phyloP scores from a whole-genome alignment of 1,139 yeast genomes.

The Yamadazyma conglobata region DNA sequence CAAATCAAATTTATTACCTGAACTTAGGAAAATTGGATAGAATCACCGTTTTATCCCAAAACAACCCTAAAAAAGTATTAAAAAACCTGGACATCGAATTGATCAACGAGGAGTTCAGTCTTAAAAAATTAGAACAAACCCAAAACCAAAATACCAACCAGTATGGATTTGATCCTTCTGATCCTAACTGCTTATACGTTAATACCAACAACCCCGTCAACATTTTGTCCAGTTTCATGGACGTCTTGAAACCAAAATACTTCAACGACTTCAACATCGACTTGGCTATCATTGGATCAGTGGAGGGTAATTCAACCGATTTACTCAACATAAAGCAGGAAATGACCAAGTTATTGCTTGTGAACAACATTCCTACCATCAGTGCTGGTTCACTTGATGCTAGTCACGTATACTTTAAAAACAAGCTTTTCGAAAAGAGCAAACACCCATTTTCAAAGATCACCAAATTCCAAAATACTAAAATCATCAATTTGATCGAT shows the following conservation, averaged over 20 bases:
- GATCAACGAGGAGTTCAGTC: conserved; percentile 5
- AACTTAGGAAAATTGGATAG: conserved; percentile 18
- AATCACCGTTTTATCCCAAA: conserved; percentile 16
- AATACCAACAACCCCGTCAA: conserved; percentile 29
- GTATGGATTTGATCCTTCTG: conserved; percentile 35
- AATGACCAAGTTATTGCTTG: conserved; percentile 21
- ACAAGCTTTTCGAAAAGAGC: conserved; percentile 25
- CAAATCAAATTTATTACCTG: conserved; percentile 29
- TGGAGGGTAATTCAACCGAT: conserved; percentile 23
- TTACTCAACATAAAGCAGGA: conserved; percentile 10
- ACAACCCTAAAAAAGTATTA: conserved; percentile 15
- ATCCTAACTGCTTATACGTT: conserved; percentile 37
- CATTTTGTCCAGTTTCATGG: conserved; percentile 29
- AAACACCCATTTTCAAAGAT: conserved; percentile 25
- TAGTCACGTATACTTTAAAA: conserved; percentile 32
- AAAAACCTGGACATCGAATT: conserved; percentile 8
- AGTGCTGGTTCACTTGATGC: conserved; percentile 26
- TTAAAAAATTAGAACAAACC: conserved; percentile 3
- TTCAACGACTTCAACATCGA: conserved; percentile 33
- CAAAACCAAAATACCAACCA: conserved; percentile 12
- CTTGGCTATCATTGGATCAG: conserved; percentile 40
- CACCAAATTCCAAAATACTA: conserved; percentile 23
- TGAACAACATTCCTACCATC: conserved; percentile 27
- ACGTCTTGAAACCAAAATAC: conserved; percentile 29
- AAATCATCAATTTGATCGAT: conserved; percentile 20